phyloP scores from a whole-genome alignment of 805 yeast species.

The Candida coquimbonensis region DNA sequence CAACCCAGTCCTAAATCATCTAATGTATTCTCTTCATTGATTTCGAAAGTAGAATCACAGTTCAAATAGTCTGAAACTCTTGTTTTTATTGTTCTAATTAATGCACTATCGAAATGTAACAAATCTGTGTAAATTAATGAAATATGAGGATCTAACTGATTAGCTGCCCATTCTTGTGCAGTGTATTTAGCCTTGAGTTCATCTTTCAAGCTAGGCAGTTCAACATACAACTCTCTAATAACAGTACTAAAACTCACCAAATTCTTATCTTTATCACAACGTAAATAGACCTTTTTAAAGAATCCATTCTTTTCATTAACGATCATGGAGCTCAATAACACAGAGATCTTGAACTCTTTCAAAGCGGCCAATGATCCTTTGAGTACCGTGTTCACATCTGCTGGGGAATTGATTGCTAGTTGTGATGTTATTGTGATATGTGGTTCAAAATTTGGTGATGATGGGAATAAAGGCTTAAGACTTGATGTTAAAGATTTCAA shows the following conservation, averaged over 20 bases:
- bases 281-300: slow-evolving; percentile 20
- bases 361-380: slow-evolving; percentile 55
- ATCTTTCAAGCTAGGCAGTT: slow-evolving; percentile 29
- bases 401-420: slow-evolving; percentile 40
- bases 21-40: slow-evolving; percentile 15
- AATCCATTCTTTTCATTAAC: slow-evolving; percentile 13
- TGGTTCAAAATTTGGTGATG: slow-evolving; percentile 64
- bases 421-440: slow-evolving; percentile 72
- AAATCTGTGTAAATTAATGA: slow-evolving; percentile 61
- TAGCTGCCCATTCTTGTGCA: slow-evolving; percentile 49
- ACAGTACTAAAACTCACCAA: slow-evolving; percentile 34
- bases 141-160: slow-evolving; percentile 64
- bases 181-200: slow-evolving; percentile 30
- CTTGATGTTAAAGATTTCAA: slow-evolving; percentile 56
- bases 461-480: slow-evolving; percentile 63
- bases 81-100: slow-evolving; percentile 54
- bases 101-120: slow-evolving; percentile 61
- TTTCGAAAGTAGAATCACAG: slow-evolving; percentile 6
- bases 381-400: slow-evolving; percentile 53
- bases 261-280: slow-evolving; percentile 14
- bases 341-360: slow-evolving; percentile 6
- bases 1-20: slow-evolving; percentile 38
- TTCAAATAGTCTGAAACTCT: slow-evolving; percentile 62
- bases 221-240: slow-evolving; percentile 51
- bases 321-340: slow-evolving; percentile 12